Evolutionary conservation across 768 basidiomycete species (phyloP).

Genomic region (Piloderma croceum): DNA sequence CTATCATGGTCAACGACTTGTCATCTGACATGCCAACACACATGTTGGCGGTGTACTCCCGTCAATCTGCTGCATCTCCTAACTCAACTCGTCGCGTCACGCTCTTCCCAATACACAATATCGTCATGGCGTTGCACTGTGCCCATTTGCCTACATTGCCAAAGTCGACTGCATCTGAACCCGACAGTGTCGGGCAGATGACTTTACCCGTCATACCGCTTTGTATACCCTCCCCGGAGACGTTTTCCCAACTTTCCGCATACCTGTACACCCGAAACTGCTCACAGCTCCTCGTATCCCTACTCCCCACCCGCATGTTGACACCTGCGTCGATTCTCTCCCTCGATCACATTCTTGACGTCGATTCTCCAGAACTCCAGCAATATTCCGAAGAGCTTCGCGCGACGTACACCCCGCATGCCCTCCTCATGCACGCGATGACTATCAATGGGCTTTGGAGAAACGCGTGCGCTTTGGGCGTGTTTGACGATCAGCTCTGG

Average conservation of each 20-base stretch:
- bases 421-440: slow-evolving; percentile 31
- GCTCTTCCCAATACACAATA: slow-evolving; percentile 57
- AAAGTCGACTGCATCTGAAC: not conserved
- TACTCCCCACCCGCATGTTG: slow-evolving; percentile 48
- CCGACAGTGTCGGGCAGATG: slow-evolving; percentile 13
- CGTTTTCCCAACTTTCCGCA: slow-evolving; percentile 58
- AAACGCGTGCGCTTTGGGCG: slow-evolving; percentile 44
- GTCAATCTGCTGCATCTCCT: slow-evolving; percentile 34
- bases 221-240: slow-evolving; percentile 62
- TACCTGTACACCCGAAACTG: slow-evolving; percentile 69
- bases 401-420: slow-evolving; percentile 28
- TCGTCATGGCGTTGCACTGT: slow-evolving; percentile 58
- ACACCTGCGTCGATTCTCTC: slow-evolving; percentile 18
- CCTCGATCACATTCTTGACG: not conserved
- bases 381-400: slow-evolving; percentile 32
- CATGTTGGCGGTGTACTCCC: slow-evolving; percentile 48
- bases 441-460: slow-evolving; percentile 45
- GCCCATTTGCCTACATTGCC: slow-evolving; percentile 39
- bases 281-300: slow-evolving; percentile 48
- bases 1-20: slow-evolving; percentile 23
- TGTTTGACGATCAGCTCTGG: slow-evolving; percentile 44
- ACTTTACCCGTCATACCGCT: slow-evolving; percentile 63
- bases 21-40: slow-evolving; percentile 37
- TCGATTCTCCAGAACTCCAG: slow-evolving; percentile 12
- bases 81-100: slow-evolving; percentile 34